Evolutionary conservation across 2,329 filamentous ascomycete species (phyloP), one percentile per base, ranked within the genome.

Genomic region (Scytalidium sp.): DNA sequence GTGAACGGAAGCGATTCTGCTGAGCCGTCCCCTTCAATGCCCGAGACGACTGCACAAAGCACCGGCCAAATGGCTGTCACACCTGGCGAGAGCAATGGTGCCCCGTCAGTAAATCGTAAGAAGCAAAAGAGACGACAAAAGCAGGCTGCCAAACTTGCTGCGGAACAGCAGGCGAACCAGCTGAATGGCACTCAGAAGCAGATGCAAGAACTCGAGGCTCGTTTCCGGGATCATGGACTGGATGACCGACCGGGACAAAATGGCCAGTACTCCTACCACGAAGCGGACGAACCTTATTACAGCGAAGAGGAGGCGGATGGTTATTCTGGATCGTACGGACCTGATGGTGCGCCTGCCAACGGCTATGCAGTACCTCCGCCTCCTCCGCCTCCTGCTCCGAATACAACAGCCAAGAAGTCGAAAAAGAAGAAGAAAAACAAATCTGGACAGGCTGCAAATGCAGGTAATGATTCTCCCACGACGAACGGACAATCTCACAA

Each of bases 111-210:
- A 46, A 97, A 96, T 71, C 84, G 89, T 65, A 97, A 97, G 78
- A 97, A 97, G 76, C 88, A 94, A 69, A 97, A 96, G 77, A 84
- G 92, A 59, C 83, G 92, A 58, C 87, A 89, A 65, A 97, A 97
- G 68, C 86, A 62, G 46, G 63, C 63, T 23, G 65, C 64, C 15
- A 64, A 64, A 50, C 57, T 61, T 22, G 62, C 63, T 46, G 62
- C 64, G 21, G 62, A 62, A 45, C 60, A 62, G 43, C 53, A 56
- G n/a, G 22, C 48, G 21, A 51, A 41, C 40, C 52, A 52, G 42
- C 45, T 51, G 45, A 63, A 60, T 41, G 59, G 58, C 42, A 54
- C 52, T 43, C 50, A 50, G 46, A 58, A 52, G 47, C 52, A 60
- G 45, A 61, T 64, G 52, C 55, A 58, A 43, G 59, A 61, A 49